Evolutionary conservation across 345 rosid genomes (phyloP), one percentile per base, ranked within the genome.

Genomic region (Ricinus communis): DNA sequence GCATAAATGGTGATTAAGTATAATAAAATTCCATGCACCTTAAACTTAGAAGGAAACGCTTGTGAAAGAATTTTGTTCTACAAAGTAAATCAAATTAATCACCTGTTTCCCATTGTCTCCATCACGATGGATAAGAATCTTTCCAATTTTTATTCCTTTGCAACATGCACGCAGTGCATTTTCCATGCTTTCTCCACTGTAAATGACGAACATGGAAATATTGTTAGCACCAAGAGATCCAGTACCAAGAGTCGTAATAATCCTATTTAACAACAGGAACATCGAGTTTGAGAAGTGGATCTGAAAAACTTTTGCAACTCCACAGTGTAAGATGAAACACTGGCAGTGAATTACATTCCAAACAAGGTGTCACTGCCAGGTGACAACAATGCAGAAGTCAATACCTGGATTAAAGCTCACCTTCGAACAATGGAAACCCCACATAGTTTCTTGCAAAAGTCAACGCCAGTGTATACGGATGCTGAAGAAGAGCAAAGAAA

Each of bases 121-220:
- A 45, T 82, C 98, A 77, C 98, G 91, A 74, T 96, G 98, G 47
- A 96, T 93, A 64, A 96, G 87, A 76, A 96, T 91, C 84, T 96
- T 96, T 66, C 99, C 99, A 54, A 93, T 96, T 83, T 96, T 96
- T 69, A 93, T 96, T 62, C 99, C 98, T 79, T 96, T 96, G 87
- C 99, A 93, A 66, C 97, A 90, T 4, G 98, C 98, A 10, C 96
- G 99, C 63, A 96, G 72, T 10, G 99, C 97, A 53, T 96, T 93
- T 89, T 96, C 98, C 99, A 93, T 96, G 85, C 98, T 96, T 80
- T 96, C 99, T 73, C 99, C 98, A 83, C 99, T 96, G 76, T 40
- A 67, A 55, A 76, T 47, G 45, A 66, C 31, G 24, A 33, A 36
- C 8, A 28, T 25, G 65, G 28, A 56, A n/a, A 43, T 10, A 8